Evolutionary conservation across 2,329 filamentous ascomycete species (phyloP), one percentile per base, ranked within the genome.

Genomic region (Hypoxylon sp.): DNA sequence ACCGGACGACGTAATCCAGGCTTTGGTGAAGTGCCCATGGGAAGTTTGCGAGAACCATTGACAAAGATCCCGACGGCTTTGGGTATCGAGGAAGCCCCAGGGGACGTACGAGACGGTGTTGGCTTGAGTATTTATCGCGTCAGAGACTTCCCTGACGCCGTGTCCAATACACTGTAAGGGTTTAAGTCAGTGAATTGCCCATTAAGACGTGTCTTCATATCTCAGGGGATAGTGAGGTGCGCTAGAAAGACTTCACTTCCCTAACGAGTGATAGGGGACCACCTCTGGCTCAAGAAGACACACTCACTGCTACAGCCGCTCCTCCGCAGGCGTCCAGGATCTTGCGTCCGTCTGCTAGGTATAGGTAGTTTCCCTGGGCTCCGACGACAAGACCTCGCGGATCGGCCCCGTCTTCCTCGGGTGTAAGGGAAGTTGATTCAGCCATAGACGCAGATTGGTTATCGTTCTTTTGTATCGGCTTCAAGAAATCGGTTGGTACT

Each of bases 311-410:
- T 2, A 93, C 91, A 20, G 89, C 91, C 2, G 92, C 90, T 18
- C 92, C 92, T 26, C 89, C 86, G 18, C 89, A 91, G 1, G 87
- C 89, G 75, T 96, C 92, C 12, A 93, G 84, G 44, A 96, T 84
- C 32, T 68, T 46, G 5, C 65, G 65, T 28, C 65, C 65, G 49
- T 70, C 62, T 24, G 16, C 59, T 16, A 68, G 30, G 24, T 60
- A 58, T 36, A 70, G 30, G n/a, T 68, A 60, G 16, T 60, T 68
- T 1, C 68, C 68, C 22, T 64, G 14, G 22, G 59, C 65, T 60
- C 60, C 53, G 6, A 64, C 53, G 11, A 63, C 65, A 6, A 70
- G 61, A 24, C n/a, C 30, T 20, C 55, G 58, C 3, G 62, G 20
- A 16, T 57, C 36, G 44, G 33, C 1, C 6, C 4, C 50, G 36